Conservation (phyloP, 306 rosid species). For the Amphicarpaea edgeworthii region DNA sequence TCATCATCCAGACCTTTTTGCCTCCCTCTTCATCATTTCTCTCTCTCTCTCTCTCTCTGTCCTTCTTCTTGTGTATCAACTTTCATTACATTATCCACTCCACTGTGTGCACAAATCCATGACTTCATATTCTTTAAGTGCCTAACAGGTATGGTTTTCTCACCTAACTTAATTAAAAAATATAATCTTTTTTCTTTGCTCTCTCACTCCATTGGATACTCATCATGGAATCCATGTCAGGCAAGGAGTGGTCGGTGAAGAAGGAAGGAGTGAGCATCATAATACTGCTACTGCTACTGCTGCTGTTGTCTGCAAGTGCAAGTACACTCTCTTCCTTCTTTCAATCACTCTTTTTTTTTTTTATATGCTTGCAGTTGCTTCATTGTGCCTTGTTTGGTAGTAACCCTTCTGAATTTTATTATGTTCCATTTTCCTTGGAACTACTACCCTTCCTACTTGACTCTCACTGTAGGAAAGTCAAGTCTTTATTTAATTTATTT, state of each 20-base stretch:
- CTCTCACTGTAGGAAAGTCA: conserved; percentile 1
- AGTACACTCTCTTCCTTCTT: conserved; percentile 43
- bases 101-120: conserved; percentile 49
- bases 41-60: not conserved
- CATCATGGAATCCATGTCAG: conserved; percentile 81
- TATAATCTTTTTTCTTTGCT: not conserved
- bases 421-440: conserved; percentile 44
- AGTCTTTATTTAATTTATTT: conserved; percentile 24
- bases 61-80: conserved; percentile 3
- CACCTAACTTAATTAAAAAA: conserved; percentile 11
- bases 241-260: conserved; percentile 51
- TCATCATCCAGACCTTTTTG: conserved; percentile 46
- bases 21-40: conserved; percentile 43
- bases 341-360: not conserved
- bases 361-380: conserved; percentile 33
- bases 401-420: conserved; percentile 1
- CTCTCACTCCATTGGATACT: conserved; percentile 57
- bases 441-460: conserved; percentile 38
- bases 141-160: conserved; percentile 56
- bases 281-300: conserved; percentile 41
- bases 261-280: conserved; percentile 30
- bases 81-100: conserved; percentile 46
- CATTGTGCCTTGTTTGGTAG: conserved; percentile 24
- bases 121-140: conserved; percentile 46
- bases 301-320: conserved; percentile 38